Conservation (phyloP, 805 yeast species). For the Groenewaldozyma tartarivorans region DNA sequence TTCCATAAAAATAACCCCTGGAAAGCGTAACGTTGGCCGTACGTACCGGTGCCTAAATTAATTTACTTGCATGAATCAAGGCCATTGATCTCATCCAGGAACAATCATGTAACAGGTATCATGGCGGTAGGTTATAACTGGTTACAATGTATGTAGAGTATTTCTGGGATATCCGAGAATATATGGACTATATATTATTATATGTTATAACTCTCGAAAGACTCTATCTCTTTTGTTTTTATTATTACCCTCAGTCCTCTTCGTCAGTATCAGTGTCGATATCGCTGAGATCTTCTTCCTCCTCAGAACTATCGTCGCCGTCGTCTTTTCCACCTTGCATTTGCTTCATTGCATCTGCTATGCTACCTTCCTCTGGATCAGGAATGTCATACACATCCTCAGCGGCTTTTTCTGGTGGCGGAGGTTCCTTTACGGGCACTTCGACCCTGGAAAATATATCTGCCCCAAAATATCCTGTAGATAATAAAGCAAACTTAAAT, state of each 20-base stretch:
- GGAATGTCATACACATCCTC: slow-evolving; percentile 45
- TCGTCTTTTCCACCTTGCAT: slow-evolving; percentile 47
- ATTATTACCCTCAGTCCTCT: slow-evolving; percentile 30
- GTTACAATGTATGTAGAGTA: too few relatives aligned
- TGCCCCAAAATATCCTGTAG: slow-evolving; percentile 70
- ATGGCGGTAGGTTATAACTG: too few relatives aligned
- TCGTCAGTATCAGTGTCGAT: slow-evolving; percentile 58
- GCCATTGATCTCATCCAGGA: too few relatives aligned
- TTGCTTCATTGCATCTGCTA: slow-evolving; percentile 68
- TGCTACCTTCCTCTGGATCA: slow-evolving; percentile 63
- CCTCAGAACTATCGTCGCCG: slow-evolving; percentile 31
- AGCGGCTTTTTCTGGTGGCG: slow-evolving; percentile 30
- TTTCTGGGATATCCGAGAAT: too few relatives aligned
- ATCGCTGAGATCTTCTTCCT: slow-evolving; percentile 39
- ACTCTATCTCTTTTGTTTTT: too few relatives aligned
- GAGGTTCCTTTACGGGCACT: slow-evolving; percentile 59
- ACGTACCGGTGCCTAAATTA: too few relatives aligned
- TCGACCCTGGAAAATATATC: slow-evolving; percentile 65
- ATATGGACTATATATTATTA: too few relatives aligned
- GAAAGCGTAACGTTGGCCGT: too few relatives aligned
- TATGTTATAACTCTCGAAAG: too few relatives aligned
- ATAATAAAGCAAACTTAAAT: slow-evolving; percentile 62
- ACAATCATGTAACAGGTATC: too few relatives aligned
- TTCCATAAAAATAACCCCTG: too few relatives aligned
- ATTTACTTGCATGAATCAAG: too few relatives aligned